These are phyloP conservation scores for Grosmannia huntii DNA, from an alignment of 2,329 filamentous ascomycete genomes.

Conservation along the genomic window DNA sequence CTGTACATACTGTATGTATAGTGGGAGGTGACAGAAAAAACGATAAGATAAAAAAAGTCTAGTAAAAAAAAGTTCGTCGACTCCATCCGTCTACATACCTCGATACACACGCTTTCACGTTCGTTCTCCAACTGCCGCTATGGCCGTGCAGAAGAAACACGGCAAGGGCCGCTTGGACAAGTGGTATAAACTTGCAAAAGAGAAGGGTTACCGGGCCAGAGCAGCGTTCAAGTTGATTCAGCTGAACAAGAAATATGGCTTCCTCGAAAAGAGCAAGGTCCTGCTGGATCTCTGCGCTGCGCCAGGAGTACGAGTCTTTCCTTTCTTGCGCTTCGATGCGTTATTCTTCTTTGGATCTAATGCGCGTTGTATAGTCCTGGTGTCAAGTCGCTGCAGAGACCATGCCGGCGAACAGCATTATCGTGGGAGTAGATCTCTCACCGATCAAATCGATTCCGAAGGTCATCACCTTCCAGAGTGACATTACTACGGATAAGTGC, in stretches of 20 bases:
- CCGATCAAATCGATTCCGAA: constrained; percentile 93
- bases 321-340: not conserved
- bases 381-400: constrained; percentile 91
- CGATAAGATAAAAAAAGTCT: not conserved
- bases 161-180: constrained; percentile 97
- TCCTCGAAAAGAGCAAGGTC: constrained; percentile 93
- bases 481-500: constrained; percentile 96
- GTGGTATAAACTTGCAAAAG: constrained; percentile 97
- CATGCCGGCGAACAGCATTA: constrained; percentile 82
- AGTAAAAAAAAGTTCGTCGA: not conserved
- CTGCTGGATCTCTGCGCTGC: constrained; percentile 95
- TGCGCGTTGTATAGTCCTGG: constrained; percentile 52
- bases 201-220: constrained; percentile 92
- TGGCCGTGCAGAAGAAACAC: constrained; percentile 98
- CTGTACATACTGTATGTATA: too few species aligned
- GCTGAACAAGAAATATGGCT: constrained; percentile 98
- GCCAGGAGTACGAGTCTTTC: constrained; percentile 54
- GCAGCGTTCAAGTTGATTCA: constrained; percentile 97
- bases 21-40: not conserved
- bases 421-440: constrained; percentile 85
- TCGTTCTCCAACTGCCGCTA: constrained; percentile 25
- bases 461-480: constrained; percentile 91
- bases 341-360: constrained; percentile 10
- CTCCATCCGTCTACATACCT: not conserved
- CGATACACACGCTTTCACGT: not conserved